Percentiles rank a stretch among this genome's conserved stretches.
These are phyloP conservation scores for Hibiscus tridactylites DNA, from an alignment of 345 rosid species.

Conservation along the genomic window DNA sequence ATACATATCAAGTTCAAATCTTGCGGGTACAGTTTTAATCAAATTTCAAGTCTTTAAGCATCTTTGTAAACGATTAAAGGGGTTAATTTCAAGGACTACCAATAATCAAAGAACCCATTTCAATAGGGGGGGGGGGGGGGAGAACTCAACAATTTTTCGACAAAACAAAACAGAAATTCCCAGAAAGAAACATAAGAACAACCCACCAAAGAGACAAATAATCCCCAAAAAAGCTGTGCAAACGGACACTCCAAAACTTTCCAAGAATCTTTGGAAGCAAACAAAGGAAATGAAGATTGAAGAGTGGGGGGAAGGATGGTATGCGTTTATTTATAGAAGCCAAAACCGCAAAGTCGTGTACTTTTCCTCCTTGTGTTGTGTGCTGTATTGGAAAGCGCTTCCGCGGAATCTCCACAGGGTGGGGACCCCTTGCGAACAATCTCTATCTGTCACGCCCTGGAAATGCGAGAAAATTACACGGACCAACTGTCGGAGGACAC, in stretches of 20 bases:
- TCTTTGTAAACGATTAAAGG: background rate
- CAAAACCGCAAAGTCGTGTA: background rate
- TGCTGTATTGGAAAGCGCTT: background rate
- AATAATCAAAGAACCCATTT: background rate
- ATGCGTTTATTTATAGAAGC: background rate
- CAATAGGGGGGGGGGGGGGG: background rate
- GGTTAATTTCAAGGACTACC: background rate
- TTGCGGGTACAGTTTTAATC: background rate
- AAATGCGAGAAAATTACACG: background rate
- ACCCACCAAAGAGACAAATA: background rate
- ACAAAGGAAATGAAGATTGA: background rate
- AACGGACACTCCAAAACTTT: background rate
- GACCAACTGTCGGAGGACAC: background rate
- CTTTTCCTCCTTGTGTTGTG: background rate
- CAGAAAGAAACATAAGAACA: background rate
- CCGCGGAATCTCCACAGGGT: background rate
- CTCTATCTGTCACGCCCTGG: background rate
- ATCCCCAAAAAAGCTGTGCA: background rate
- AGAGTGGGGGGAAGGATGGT: background rate
- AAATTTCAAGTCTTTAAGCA: background rate
- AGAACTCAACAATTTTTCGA: background rate
- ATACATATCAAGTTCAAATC: background rate
- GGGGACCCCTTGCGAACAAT: background rate
- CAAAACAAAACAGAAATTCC: background rate
- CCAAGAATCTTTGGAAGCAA: background rate